Conservation (phyloP, 202 grass and related monocot genomes). For the Miscanthus sacchariflorus region DNA sequence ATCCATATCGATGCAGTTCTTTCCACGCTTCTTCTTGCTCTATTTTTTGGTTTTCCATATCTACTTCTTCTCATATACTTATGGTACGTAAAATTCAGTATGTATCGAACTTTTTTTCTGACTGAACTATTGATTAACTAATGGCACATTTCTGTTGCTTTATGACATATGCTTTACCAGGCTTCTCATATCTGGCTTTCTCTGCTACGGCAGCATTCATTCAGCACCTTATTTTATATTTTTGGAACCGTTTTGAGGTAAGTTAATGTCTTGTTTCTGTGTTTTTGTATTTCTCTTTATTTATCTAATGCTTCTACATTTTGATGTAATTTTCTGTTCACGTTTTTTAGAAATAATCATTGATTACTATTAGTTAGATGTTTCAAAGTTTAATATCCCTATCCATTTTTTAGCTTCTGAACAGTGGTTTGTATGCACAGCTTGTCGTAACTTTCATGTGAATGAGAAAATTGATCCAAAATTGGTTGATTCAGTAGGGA, state of each 20-base stretch:
- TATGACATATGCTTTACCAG: constrained; percentile 49
- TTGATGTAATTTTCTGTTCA: constrained; percentile 19
- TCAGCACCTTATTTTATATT: constrained; percentile 98
- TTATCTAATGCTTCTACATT: constrained; percentile 1
- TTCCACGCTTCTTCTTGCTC: constrained; percentile 99
- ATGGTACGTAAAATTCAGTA: constrained; percentile 59
- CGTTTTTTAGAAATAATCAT: constrained; percentile 5
- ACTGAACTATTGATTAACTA: constrained; percentile 8
- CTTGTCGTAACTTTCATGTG: constrained; percentile 22
- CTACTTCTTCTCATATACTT: constrained; percentile 98
- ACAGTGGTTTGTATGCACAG: background rate
- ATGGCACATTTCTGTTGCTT: constrained; percentile 24
- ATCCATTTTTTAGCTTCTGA: constrained; percentile 25
- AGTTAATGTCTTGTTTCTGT: constrained; percentile 36
- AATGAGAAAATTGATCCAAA: constrained; percentile 27
- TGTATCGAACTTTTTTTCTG: background rate
- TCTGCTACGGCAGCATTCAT: constrained; percentile 96
- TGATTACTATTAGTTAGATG: constrained; percentile 2
- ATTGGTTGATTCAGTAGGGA: constrained; percentile 18
- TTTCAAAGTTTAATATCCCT: constrained; percentile 7
- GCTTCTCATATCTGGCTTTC: constrained; percentile 98
- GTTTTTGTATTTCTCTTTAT: background rate
- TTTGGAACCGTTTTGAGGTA: constrained; percentile 99
- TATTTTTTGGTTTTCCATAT: constrained; percentile 99
- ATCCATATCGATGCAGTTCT: constrained; percentile 99